phyloP scores from a whole-genome alignment of 2,329 filamentous ascomycete genomes.

The Lecanicillium sp. region DNA sequence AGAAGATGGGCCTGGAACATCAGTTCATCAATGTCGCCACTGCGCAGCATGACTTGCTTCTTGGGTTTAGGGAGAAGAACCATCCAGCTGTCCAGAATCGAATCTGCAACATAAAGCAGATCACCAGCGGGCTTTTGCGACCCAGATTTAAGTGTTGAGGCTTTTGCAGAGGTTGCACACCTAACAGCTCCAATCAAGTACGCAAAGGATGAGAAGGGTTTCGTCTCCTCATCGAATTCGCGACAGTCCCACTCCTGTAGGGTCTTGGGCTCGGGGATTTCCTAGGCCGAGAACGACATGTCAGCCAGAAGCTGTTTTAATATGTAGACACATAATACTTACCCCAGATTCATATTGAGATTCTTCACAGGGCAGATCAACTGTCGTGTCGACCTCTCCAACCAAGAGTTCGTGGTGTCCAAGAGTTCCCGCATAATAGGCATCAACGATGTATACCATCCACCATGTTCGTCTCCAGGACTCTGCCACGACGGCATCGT shows the following conservation, averaged over 20 bases:
- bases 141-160: constrained; percentile 17
- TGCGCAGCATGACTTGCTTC: constrained; percentile 26
- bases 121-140: constrained; percentile 21
- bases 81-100: constrained; percentile 32
- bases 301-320: background rate
- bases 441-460: constrained; percentile 58
- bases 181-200: constrained; percentile 61
- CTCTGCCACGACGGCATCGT: constrained; percentile 45
- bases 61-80: constrained; percentile 30
- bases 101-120: constrained; percentile 29
- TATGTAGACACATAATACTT: constrained; percentile 15
- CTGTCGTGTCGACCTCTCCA: constrained; percentile 42
- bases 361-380: constrained; percentile 61
- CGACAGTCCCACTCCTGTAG: constrained; percentile 57
- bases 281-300: background rate
- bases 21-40: constrained; percentile 25
- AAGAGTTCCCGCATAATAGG: constrained; percentile 30
- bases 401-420: constrained; percentile 23
- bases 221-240: constrained; percentile 49
- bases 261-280: constrained; percentile 31
- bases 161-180: constrained; percentile 22
- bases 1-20: constrained; percentile 25
- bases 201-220: constrained; percentile 57
- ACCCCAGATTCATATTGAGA: constrained; percentile 41
- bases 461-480: constrained; percentile 64